Base-by-base conservation (phyloP, 2,329 filamentous ascomycete genomes). In the Phialophora macrospora region DNA sequence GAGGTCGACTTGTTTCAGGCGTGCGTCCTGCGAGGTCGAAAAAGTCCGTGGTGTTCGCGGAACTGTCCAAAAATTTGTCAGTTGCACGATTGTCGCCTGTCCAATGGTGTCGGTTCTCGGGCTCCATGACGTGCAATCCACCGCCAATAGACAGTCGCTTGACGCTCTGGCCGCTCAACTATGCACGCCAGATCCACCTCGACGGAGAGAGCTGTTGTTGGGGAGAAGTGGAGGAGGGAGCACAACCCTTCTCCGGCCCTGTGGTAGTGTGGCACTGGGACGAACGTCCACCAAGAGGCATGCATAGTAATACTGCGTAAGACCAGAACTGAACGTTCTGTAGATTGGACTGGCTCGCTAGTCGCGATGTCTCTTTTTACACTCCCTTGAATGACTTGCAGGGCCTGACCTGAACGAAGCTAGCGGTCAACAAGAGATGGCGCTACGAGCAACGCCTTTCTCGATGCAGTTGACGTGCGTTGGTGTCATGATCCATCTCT, bases 1-100 rank as follows among this genome's bases (percentile, higher is more conserved):
- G 61, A 58, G 62, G 67, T 60, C 58, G 62, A 67, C 51, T 61
- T 69, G 67, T 69, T 65, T 69, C 67, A 67, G 67, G 55, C 48
- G 62, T 69, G 56, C 62, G 60, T 59, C 55, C 34, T 55, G 49
- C 20, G 17, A 24, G 48, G 12, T 51, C 20, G 48, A 60, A 34
- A 59, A 60, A 60, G 58, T 58, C 48, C 32, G 64, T 63, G 56
- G 52, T 55, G 32, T 56, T 55, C 28, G 46, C 28, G 38, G 49
- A 61, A 30, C 34, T 64, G 55, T 58, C 49, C 44, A 55, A 55
- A 32, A 61, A 30, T 17, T 17, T 60, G 46, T 52, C 20, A 38
- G 30, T 17, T 20, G 12, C 28, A 60, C 28, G 41, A 20, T 54
- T 11, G 30, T 34, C 11, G 46, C 22, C 20, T 30, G n/a, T 9